phyloP scores from a whole-genome alignment of 305 asterid genomes.

The Fraxinus latifolia region DNA sequence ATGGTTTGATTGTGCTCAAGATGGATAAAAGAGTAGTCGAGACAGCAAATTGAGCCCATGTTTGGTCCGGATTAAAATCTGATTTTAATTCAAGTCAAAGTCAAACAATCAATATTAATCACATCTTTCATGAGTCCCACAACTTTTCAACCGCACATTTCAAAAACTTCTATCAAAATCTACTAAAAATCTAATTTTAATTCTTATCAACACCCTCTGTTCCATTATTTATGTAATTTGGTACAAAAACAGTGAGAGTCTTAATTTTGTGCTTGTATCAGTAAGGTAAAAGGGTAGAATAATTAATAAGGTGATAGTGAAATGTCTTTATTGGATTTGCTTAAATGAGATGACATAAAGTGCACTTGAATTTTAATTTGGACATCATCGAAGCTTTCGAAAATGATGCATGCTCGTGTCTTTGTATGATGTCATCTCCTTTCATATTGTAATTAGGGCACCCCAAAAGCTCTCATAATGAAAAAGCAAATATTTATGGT shows the following conservation, averaged over 20 bases:
- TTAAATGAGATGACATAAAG: conserved; percentile 4
- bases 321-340: background rate
- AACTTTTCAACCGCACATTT: no score
- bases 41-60: no score
- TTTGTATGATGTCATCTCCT: conserved; percentile 25
- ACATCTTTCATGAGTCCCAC: no score
- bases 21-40: no score
- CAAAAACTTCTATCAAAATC: no score
- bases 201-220: no score
- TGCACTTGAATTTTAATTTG: background rate
- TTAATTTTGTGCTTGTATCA: background rate
- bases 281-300: background rate
- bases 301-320: background rate
- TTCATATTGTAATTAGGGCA: background rate
- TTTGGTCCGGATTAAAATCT: no score
- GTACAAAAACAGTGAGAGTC: background rate
- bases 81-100: no score
- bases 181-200: no score
- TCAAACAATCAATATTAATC: no score
- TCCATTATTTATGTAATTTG: no score
- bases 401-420: conserved; percentile 22
- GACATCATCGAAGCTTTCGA: background rate
- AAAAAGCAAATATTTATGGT: conserved; percentile 10
- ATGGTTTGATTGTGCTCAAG: background rate
- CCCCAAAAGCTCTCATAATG: conserved; percentile 17